Conservation (phyloP, 306 rosid species). For the Lablab purpureus region DNA sequence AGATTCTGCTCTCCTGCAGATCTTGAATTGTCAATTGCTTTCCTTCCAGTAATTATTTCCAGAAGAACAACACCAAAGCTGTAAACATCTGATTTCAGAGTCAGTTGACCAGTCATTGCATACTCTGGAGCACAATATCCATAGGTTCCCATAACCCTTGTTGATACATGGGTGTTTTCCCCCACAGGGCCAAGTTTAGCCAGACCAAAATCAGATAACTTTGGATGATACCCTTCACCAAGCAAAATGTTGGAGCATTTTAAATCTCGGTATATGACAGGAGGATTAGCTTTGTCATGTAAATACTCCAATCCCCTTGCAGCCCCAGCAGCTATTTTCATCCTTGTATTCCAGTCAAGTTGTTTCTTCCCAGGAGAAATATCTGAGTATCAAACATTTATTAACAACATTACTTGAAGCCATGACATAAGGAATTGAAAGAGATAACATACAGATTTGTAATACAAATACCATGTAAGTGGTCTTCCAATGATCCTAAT, state of each 20-base stretch:
- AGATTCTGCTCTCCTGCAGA: conserved; percentile 89
- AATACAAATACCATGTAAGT: conserved; percentile 72
- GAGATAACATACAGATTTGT: conserved; percentile 16
- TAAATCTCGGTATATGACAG: conserved; percentile 93
- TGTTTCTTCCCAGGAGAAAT: conserved; percentile 72
- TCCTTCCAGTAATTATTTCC: conserved; percentile 95
- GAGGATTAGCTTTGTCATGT: conserved; percentile 93
- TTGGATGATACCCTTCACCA: conserved; percentile 82
- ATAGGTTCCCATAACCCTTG: conserved; percentile 97
- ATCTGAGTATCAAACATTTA: conserved; percentile 61
- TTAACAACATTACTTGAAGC: conserved; percentile 25
- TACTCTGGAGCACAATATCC: conserved; percentile 98
- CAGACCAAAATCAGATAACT: conserved; percentile 92
- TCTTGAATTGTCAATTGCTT: conserved; percentile 79
- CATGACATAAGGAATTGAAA: conserved; percentile 22
- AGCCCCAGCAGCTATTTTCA: conserved; percentile 95
- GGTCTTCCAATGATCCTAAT: conserved; percentile 92
- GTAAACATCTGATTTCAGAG: conserved; percentile 92
- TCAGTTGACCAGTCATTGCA: conserved; percentile 92
- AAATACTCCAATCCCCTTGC: conserved; percentile 91
- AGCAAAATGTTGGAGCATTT: conserved; percentile 96
- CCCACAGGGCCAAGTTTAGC: conserved; percentile 98
- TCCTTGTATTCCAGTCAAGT: conserved; percentile 89
- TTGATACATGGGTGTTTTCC: conserved; percentile 88
- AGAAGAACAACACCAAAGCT: conserved; percentile 96